Evolutionary conservation across 163 green algal species (phyloP).

Genomic region (Scenedesmus sp.): DNA sequence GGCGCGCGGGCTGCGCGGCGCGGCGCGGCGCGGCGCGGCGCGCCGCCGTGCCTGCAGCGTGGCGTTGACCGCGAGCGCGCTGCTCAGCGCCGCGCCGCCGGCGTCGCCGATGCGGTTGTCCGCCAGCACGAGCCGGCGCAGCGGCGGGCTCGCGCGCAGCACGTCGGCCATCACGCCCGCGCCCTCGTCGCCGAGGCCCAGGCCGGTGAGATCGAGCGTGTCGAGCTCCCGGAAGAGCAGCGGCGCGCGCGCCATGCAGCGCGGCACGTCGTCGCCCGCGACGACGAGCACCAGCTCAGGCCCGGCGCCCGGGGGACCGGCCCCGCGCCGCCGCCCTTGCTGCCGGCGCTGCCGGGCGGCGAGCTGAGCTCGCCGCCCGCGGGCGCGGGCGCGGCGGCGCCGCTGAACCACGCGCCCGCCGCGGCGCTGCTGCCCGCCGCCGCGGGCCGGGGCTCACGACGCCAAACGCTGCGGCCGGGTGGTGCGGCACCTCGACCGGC

Average conservation of each 20-base stretch:
- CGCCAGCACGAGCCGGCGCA: conserved; percentile 37
- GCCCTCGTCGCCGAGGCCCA: conserved; percentile 39
- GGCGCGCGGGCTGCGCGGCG: too few species aligned
- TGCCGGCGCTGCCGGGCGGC: background rate
- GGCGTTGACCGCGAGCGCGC: conserved; percentile 15
- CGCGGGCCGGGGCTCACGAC: conserved; percentile 12
- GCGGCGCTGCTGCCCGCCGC: conserved; percentile 17
- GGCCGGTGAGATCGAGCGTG: conserved; percentile 33
- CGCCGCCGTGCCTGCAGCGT: conserved; percentile 34
- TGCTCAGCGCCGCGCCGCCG: conserved; percentile 10
- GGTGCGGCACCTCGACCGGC: background rate
- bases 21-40: too few species aligned
- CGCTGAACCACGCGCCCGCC: conserved; percentile 29
- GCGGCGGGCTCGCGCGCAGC: conserved; percentile 12
- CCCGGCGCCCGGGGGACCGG: background rate
- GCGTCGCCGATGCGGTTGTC: conserved; percentile 46
- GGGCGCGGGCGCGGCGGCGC: background rate
- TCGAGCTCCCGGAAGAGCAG: conserved; percentile 41
- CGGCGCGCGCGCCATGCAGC: conserved; percentile 25
- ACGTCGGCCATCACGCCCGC: conserved; percentile 26
- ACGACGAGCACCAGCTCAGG: conserved; percentile 32
- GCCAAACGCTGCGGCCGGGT: conserved; percentile 13
- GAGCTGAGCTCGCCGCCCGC: too few species aligned
- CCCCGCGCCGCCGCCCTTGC: background rate
- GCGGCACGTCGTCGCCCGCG: conserved; percentile 7